Percentiles rank a stretch among this genome's conserved stretches.
phyloP scores from a whole-genome alignment of 2,329 filamentous ascomycete species.

The Ceratocystis albifundus region DNA sequence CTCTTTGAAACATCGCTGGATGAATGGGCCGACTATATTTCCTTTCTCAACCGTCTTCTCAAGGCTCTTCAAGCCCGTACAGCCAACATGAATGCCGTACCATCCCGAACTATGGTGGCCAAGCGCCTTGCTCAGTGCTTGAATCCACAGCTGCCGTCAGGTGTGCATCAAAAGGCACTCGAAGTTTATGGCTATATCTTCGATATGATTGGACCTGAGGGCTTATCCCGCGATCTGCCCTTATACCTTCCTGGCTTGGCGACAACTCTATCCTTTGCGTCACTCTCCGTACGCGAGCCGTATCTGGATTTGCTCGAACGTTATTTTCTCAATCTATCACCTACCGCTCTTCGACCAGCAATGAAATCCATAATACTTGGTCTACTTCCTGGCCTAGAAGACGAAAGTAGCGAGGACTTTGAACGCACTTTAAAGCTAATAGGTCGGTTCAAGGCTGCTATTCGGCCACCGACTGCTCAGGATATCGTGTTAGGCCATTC shows the following conservation, averaged over 20 bases:
- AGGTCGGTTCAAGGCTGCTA: constrained; percentile 60
- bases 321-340: constrained; percentile 62
- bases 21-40: constrained; percentile 99
- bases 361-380: constrained; percentile 82
- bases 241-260: constrained; percentile 84
- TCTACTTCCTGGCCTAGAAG: constrained; percentile 83
- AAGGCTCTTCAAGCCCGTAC: constrained; percentile 89
- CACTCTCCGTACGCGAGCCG: constrained; percentile 73
- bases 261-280: constrained; percentile 85
- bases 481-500: constrained; percentile 42
- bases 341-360: constrained; percentile 64
- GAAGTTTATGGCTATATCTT: constrained; percentile 92
- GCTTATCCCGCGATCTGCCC: constrained; percentile 67
- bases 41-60: constrained; percentile 78
- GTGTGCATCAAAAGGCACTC: constrained; percentile 92
- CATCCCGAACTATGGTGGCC: constrained; percentile 70
- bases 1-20: constrained; percentile 88
- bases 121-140: constrained; percentile 91
- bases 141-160: constrained; percentile 83
- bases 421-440: constrained; percentile 72
- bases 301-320: constrained; percentile 76
- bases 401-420: constrained; percentile 95
- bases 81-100: constrained; percentile 57
- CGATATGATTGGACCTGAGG: constrained; percentile 67
- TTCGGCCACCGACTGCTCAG: constrained; percentile 39